A percentile compares a stretch with the other conserved stretches of the same genome.
phyloP scores from a whole-genome alignment of 2,329 filamentous ascomycete genomes.

The Leptodontidium sp. region DNA sequence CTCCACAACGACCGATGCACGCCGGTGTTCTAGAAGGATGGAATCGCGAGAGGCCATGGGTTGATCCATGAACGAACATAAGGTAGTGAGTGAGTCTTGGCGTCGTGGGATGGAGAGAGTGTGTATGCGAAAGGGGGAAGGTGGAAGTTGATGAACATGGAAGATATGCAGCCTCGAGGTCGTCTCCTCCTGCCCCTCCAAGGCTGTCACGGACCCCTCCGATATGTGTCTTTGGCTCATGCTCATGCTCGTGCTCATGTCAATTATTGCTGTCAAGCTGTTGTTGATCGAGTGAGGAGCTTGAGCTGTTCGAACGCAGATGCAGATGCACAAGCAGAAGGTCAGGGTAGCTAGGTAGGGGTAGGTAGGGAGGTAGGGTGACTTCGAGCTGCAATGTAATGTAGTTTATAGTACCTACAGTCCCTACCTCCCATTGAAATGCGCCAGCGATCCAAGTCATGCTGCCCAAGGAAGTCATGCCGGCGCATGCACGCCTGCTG shows the following conservation, averaged over 20 bases:
- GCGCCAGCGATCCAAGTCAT: constrained; percentile 11
- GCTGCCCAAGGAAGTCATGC: constrained; percentile 15
- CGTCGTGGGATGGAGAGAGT: constrained; percentile 6
- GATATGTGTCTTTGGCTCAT: not conserved
- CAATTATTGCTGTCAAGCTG: not conserved
- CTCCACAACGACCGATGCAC: constrained; percentile 3
- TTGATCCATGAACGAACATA: not conserved
- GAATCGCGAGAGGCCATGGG: constrained; percentile 1
- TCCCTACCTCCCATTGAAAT: not conserved
- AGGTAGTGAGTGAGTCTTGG: not conserved
- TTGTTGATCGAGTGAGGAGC: not conserved
- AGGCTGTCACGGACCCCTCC: constrained; percentile 16
- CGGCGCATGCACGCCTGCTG: constrained; percentile 14
- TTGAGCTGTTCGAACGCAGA: constrained; percentile 1
- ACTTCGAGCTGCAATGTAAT: constrained; percentile 16
- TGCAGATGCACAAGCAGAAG: not conserved
- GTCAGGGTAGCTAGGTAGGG: not conserved
- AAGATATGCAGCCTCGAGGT: not conserved
- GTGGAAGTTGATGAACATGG: not conserved
- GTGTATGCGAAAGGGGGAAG: not conserved
- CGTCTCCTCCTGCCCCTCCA: not conserved
- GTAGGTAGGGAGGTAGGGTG: not conserved
- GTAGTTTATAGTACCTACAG: constrained; percentile 9
- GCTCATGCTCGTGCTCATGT: not conserved
- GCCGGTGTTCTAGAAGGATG: constrained; percentile 14